Evolutionary conservation across 306 rosid genomes (phyloP).

Genomic region (Corylus heterophylla): DNA sequence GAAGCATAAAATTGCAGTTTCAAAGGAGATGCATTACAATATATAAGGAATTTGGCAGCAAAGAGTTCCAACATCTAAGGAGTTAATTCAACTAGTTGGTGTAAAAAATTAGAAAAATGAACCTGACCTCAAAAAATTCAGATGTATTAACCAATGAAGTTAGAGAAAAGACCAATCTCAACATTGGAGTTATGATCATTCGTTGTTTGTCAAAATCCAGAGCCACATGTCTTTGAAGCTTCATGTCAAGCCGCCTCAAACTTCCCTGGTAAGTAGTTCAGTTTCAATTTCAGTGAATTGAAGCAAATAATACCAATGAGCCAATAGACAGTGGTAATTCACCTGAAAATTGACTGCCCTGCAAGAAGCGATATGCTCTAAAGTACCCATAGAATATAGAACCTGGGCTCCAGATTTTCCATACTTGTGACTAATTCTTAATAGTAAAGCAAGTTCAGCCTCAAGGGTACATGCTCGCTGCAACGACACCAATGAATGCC

Average conservation of each 20-base stretch:
- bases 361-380: slow-evolving; percentile 84
- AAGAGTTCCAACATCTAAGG: not conserved
- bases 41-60: not conserved
- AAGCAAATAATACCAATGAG: slow-evolving; percentile 3
- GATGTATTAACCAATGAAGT: slow-evolving; percentile 84
- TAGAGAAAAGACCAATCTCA: slow-evolving; percentile 81
- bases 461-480: slow-evolving; percentile 87
- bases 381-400: slow-evolving; percentile 74
- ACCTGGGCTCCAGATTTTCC: slow-evolving; percentile 95
- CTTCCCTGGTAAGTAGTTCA: slow-evolving; percentile 58
- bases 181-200: slow-evolving; percentile 63
- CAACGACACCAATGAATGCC: slow-evolving; percentile 66
- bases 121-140: slow-evolving; percentile 83
- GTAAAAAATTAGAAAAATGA: slow-evolving; percentile 6
- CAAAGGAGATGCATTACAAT: not conserved
- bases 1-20: not conserved
- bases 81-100: slow-evolving; percentile 8
- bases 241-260: slow-evolving; percentile 65
- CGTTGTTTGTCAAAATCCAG: slow-evolving; percentile 72
- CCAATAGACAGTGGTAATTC: slow-evolving; percentile 21
- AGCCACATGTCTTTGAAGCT: slow-evolving; percentile 57
- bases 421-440: slow-evolving; percentile 80
- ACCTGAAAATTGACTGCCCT: slow-evolving; percentile 71
- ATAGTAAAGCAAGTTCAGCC: slow-evolving; percentile 82
- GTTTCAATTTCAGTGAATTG: slow-evolving; percentile 25